Conservation (phyloP, 257 asterid species). For the Fraxinus cuspidata region DNA sequence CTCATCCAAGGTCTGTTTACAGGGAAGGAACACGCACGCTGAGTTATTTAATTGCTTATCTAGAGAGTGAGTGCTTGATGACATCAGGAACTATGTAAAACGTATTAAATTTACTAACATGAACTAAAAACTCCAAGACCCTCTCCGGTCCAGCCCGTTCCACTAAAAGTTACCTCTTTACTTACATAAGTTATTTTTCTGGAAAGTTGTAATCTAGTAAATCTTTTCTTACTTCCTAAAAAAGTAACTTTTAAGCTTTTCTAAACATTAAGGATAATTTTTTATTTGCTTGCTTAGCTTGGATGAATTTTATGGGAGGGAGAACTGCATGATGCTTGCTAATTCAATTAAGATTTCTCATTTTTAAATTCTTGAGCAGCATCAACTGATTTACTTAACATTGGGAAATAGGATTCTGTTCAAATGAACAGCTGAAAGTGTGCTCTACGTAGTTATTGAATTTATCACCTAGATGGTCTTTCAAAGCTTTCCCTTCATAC, state of each 20-base stretch:
- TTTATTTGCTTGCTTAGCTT: background rate
- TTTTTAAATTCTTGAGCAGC: background rate
- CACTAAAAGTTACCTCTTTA: background rate
- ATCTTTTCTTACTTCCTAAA: background rate
- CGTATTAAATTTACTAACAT: constrained; percentile 8
- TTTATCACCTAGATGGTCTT: background rate
- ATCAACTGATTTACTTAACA: background rate
- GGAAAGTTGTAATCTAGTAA: background rate
- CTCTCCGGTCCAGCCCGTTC: background rate
- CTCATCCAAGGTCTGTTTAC: constrained; percentile 76
- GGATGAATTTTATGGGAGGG: background rate
- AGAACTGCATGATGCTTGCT: background rate
- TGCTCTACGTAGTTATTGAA: background rate
- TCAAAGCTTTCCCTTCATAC: background rate
- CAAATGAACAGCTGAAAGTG: background rate
- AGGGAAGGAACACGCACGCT: constrained; percentile 4
- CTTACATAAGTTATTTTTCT: background rate
- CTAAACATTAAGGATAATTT: background rate
- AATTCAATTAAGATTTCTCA: background rate
- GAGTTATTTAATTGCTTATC: constrained; percentile 4
- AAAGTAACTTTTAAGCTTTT: background rate
- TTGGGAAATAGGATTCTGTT: background rate
- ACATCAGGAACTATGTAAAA: constrained; percentile 12
- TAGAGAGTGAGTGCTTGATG: constrained; percentile 9
- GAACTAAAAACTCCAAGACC: constrained; percentile 3